Evolutionary conservation across 768 basidiomycete species (phyloP).

Genomic region (Hygrophorus pudorinus): DNA sequence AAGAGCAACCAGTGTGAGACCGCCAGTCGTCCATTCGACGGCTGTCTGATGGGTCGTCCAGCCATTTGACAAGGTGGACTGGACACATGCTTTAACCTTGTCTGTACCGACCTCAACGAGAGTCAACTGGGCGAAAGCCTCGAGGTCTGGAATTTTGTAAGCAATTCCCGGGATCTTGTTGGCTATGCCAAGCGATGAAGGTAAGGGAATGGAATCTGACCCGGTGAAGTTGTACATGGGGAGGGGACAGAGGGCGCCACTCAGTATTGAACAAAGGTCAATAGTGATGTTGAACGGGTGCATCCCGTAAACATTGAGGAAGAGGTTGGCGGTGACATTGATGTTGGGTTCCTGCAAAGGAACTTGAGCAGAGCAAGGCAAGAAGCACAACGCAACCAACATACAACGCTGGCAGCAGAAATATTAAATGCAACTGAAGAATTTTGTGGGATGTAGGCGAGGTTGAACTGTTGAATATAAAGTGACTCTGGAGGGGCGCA

Average conservation of each 20-base stretch:
- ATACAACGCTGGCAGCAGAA: constrained; percentile 76
- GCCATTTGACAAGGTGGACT: constrained; percentile 88
- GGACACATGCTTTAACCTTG: constrained; percentile 77
- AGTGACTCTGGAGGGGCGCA: constrained; percentile 73
- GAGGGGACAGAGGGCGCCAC: constrained; percentile 74
- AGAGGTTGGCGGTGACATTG: constrained; percentile 73
- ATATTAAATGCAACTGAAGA: constrained; percentile 76
- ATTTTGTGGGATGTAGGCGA: constrained; percentile 61
- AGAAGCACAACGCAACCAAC: constrained; percentile 20
- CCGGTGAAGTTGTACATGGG: constrained; percentile 86
- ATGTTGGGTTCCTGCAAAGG: constrained; percentile 52
- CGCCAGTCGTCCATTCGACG: constrained; percentile 73
- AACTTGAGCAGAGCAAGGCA: constrained; percentile 4
- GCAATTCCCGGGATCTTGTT: constrained; percentile 67
- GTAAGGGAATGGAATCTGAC: constrained; percentile 56
- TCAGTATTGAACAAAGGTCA: constrained; percentile 71
- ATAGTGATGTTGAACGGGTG: constrained; percentile 76
- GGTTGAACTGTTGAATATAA: constrained; percentile 69
- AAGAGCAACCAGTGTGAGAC: constrained; percentile 50
- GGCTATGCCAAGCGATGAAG: constrained; percentile 44
- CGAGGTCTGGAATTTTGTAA: constrained; percentile 83
- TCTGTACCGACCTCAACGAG: constrained; percentile 62
- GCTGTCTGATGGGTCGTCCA: constrained; percentile 67
- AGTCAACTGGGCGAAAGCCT: constrained; percentile 77
- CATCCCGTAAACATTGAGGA: constrained; percentile 84